Evolutionary conservation across 1,284 basidiomycete species (phyloP).

Genomic region (Ceratobasidium sp.): DNA sequence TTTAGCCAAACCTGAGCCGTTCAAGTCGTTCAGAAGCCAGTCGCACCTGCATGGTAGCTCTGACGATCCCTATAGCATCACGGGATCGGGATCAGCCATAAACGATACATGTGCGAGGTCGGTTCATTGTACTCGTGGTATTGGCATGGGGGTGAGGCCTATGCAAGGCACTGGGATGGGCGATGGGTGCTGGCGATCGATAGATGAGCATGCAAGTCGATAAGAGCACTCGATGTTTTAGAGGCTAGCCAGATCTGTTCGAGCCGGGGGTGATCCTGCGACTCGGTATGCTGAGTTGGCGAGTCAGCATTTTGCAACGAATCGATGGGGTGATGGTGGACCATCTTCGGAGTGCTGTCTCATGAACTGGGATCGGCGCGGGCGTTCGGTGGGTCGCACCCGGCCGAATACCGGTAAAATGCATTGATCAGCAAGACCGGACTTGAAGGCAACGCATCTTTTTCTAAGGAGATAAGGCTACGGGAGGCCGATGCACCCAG

Average conservation of each 20-base stretch:
- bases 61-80: too few species aligned
- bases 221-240: slow-evolving; percentile 7
- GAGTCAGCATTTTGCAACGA: neutral
- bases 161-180: neutral
- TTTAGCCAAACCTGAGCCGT: too few species aligned
- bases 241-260: neutral
- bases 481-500: neutral
- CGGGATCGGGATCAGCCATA: too few species aligned
- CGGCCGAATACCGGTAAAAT: neutral
- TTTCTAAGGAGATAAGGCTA: neutral
- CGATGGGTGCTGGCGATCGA: neutral
- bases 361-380: neutral
- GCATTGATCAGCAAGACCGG: neutral
- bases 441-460: neutral
- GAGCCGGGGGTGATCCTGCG: slow-evolving; percentile 12
- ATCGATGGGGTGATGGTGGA: neutral
- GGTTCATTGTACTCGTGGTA: neutral
- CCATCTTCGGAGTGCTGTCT: slow-evolving; percentile 15
- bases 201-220: neutral
- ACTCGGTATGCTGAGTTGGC: slow-evolving; percentile 24
- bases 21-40: too few species aligned
- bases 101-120: neutral
- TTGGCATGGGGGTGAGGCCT: slow-evolving; percentile 1
- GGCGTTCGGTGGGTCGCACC: neutral
- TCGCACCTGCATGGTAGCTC: too few species aligned